A percentile compares a stretch with the other conserved stretches of the same genome.
phyloP scores from a whole-genome alignment of 805 yeast genomes.

The Lipomyces yamadae region DNA sequence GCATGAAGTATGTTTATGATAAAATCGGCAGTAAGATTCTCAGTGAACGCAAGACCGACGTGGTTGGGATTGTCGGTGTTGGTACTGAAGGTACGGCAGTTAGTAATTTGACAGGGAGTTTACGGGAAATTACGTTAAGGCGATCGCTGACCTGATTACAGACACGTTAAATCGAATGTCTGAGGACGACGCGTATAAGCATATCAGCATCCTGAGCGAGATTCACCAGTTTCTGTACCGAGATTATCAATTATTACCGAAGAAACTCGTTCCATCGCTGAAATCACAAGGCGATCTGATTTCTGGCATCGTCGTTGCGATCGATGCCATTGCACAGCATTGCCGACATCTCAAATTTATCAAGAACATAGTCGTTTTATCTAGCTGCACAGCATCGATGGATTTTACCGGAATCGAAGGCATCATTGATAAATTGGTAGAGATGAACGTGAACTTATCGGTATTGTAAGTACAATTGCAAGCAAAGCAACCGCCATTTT shows the following conservation, averaged over 20 bases:
- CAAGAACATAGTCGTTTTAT: slow-evolving; percentile 41
- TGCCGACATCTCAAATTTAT: slow-evolving; percentile 45
- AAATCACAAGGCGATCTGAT: slow-evolving; percentile 27
- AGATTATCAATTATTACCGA: slow-evolving; percentile 17
- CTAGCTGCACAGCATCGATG: slow-evolving; percentile 23
- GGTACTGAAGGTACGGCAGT: slow-evolving; percentile 34
- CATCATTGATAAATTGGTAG: slow-evolving; percentile 22
- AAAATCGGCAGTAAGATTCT: slow-evolving; percentile 44
- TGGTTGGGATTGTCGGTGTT: slow-evolving; percentile 41
- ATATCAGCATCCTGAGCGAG: slow-evolving; percentile 24
- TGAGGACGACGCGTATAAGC: slow-evolving; percentile 22
- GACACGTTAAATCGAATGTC: slow-evolving; percentile 9
- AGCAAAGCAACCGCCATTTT: not conserved
- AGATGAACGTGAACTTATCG: slow-evolving; percentile 31
- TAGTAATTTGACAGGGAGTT: not conserved
- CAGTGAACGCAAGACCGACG: slow-evolving; percentile 41
- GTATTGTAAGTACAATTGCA: slow-evolving; percentile 11
- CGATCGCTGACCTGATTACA: not conserved
- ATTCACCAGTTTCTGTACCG: slow-evolving; percentile 29
- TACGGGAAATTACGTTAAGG: too few relatives aligned
- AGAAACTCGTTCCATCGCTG: slow-evolving; percentile 17
- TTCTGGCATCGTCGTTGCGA: slow-evolving; percentile 47
- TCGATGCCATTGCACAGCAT: slow-evolving; percentile 43
- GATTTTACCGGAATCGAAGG: slow-evolving; percentile 13
- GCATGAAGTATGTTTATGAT: slow-evolving; percentile 50